These are phyloP conservation scores for Apiotrichum porosum DNA, from an alignment of 1,284 basidiomycete species.

Conservation along the genomic window DNA sequence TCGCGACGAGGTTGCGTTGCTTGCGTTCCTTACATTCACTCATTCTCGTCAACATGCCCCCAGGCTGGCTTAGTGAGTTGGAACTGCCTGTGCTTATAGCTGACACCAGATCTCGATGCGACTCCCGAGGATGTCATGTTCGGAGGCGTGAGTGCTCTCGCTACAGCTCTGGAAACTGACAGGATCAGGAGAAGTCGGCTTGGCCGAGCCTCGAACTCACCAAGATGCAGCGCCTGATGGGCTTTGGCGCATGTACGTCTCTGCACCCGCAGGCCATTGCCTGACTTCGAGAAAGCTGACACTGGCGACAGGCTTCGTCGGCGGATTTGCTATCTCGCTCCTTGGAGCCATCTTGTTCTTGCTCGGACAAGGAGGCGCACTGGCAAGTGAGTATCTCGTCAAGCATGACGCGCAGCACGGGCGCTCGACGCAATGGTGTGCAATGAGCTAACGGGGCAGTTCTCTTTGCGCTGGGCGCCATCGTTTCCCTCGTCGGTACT, in stretches of 20 bases:
- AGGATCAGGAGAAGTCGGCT: constrained; percentile 59
- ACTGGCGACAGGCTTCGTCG: constrained; percentile 51
- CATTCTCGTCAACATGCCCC: constrained; percentile 9
- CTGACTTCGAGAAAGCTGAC: too few species aligned
- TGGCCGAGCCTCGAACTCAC: constrained; percentile 73
- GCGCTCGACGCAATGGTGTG: too few species aligned
- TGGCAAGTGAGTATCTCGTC: constrained; percentile 60
- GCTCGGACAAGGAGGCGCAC: constrained; percentile 63
- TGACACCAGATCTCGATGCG: constrained; percentile 15
- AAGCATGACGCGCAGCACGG: too few species aligned
- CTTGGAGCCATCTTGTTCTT: constrained; percentile 75
- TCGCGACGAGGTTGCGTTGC: too few species aligned
- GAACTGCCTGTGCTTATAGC: background rate
- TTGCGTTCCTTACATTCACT: too few species aligned
- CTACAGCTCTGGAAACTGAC: constrained; percentile 1
- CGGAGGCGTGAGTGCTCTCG: constrained; percentile 36
- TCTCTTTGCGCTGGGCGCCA: constrained; percentile 73
- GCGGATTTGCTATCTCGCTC: constrained; percentile 67
- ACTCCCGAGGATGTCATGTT: constrained; percentile 42
- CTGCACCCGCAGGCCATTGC: too few species aligned
- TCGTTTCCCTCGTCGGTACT: constrained; percentile 78
- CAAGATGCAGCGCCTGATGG: constrained; percentile 72
- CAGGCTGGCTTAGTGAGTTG: constrained; percentile 35
- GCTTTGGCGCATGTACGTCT: constrained; percentile 69
- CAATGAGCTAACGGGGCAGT: too few species aligned